Evolutionary conservation across 2,329 filamentous ascomycete species (phyloP), one percentile per base, ranked within the genome.

Genomic region (Emmonsiellopsis sp.): DNA sequence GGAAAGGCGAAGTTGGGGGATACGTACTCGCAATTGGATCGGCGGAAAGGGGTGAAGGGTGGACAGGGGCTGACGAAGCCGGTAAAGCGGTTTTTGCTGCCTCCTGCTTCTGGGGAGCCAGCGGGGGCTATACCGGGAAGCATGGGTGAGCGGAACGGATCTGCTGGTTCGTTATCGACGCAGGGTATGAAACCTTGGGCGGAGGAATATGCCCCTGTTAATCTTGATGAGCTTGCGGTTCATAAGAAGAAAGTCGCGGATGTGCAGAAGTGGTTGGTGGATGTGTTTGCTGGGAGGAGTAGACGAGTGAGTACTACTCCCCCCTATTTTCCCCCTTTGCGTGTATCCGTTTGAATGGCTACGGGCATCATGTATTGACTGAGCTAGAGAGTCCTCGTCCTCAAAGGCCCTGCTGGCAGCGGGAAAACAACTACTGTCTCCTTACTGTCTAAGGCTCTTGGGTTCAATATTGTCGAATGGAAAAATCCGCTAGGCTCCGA

Each of bases 181-280:
- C 26, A 32, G 30, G 44, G 89, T 59, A 70, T 76, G 48, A 80
- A 86, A 51, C 90, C 92, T 2, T 97, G 92, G 92, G 87, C 87
- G 13, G 91, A 96, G 61, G 82, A 84, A 60, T 97, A 89, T 68
- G 84, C 81, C 2, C 92, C 92, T 0, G 63, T 68, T 2, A 86
- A 80, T 60, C 68, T 96, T 10, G 84, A 90, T 13, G 92, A 97
- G 71, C 75, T 98, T 45, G 92, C 87, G 0, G 92, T 98, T 15
- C 91, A 98, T 69, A 96, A 94, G 74, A 93, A 82, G 62, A 98
- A 98, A 69, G 87, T 97, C 5, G 73, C 82, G 2, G 91, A 97
- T 70, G 91, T 97, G 45, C 81, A 84, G 55, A 78, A 73, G 55
- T 97, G 93, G 91, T 73, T 98, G 35, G 82, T 87, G 43, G 81